phyloP scores from a whole-genome alignment of 164 flowering plant species.

The Liquidambar formosana region DNA sequence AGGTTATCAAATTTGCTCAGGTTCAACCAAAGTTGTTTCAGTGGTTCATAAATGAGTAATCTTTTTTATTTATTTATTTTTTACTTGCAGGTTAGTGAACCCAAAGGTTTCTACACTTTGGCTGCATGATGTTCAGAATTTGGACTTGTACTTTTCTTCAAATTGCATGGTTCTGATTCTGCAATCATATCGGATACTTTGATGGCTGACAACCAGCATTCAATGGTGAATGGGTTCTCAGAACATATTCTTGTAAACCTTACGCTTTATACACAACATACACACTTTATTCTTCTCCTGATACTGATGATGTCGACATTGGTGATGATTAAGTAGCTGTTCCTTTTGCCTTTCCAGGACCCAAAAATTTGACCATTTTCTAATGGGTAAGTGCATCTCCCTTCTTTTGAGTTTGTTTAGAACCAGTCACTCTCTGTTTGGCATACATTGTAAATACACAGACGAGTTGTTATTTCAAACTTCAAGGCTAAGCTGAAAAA shows the following conservation, averaged over 20 bases:
- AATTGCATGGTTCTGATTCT: constrained; percentile 1
- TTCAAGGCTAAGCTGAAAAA: background rate
- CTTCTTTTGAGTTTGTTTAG: no score
- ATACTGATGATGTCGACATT: background rate
- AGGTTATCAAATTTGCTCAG: no score
- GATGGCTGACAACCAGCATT: background rate
- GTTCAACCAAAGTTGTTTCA: no score
- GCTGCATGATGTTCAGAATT: background rate
- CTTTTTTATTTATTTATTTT: no score
- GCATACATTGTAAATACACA: background rate
- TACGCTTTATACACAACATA: background rate
- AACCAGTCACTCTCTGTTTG: no score
- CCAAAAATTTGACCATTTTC: background rate
- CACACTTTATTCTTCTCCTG: background rate
- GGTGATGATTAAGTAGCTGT: background rate
- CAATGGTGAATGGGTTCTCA: constrained; percentile 1
- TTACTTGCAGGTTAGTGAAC: background rate
- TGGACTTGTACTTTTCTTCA: background rate
- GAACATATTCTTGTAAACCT: background rate
- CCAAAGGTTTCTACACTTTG: background rate
- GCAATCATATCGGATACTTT: background rate
- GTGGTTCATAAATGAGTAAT: background rate
- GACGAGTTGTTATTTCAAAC: background rate
- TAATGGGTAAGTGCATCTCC: no score
- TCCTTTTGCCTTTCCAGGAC: background rate